Evolutionary conservation across 352 stramenopile species (phyloP).

Genomic region (Phytophthora nicotianae): DNA sequence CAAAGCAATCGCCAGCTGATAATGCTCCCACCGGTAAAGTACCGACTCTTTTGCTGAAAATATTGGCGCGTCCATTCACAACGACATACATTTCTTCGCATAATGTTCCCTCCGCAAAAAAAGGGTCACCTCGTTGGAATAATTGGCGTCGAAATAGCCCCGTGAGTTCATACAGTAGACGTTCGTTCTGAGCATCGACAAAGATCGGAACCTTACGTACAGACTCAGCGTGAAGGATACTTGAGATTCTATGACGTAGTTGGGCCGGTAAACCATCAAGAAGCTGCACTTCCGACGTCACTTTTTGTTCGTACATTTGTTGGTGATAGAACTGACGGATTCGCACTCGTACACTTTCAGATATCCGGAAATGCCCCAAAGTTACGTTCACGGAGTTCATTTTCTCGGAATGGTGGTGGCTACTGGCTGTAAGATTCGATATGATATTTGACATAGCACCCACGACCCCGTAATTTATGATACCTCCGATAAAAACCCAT

Average conservation of each 20-base stretch:
- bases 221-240: slow-evolving; percentile 71
- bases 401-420: slow-evolving; percentile 66
- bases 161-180: slow-evolving; percentile 67
- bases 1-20: slow-evolving; percentile 62
- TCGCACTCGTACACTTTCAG: slow-evolving; percentile 54
- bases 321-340: slow-evolving; percentile 82
- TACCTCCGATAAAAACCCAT: slow-evolving; percentile 68
- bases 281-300: slow-evolving; percentile 67
- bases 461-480: slow-evolving; percentile 84
- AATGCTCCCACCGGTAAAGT: slow-evolving; percentile 56
- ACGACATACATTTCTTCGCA: slow-evolving; percentile 80
- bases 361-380: slow-evolving; percentile 65
- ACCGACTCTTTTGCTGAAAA: slow-evolving; percentile 50
- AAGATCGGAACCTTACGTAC: slow-evolving; percentile 70
- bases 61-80: slow-evolving; percentile 60
- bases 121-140: slow-evolving; percentile 68
- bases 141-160: slow-evolving; percentile 67
- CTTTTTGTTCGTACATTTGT: slow-evolving; percentile 76
- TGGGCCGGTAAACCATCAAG: slow-evolving; percentile 59
- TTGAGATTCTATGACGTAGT: slow-evolving; percentile 71
- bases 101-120: slow-evolving; percentile 64
- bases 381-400: slow-evolving; percentile 75
- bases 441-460: slow-evolving; percentile 83
- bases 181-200: slow-evolving; percentile 55
- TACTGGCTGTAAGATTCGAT: slow-evolving; percentile 64